phyloP scores from a whole-genome alignment of 1,284 basidiomycete species.

The Fomitopsis palustris region DNA sequence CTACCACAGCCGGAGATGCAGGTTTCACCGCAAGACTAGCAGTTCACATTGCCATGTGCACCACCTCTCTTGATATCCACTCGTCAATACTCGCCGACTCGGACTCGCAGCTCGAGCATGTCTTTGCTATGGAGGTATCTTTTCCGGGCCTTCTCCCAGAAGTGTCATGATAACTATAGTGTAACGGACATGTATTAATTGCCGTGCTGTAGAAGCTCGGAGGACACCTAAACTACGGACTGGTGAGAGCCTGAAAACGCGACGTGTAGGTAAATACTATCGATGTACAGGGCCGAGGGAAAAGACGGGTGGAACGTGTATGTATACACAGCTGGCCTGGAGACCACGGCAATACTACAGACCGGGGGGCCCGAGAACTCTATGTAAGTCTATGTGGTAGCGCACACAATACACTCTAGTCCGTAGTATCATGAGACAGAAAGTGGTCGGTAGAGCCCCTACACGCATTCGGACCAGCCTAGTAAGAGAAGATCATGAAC shows the following conservation, averaged over 20 bases:
- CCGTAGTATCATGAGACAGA: not conserved
- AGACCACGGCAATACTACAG: not conserved
- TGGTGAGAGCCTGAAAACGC: not conserved
- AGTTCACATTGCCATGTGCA: too few relatives aligned
- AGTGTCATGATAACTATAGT: not conserved
- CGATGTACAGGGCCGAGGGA: not conserved
- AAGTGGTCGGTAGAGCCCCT: not conserved
- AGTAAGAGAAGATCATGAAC: constrained; percentile 71
- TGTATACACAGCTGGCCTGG: not conserved
- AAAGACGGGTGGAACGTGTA: not conserved
- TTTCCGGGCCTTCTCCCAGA: not conserved
- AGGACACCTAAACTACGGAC: not conserved
- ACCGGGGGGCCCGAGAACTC: not conserved
- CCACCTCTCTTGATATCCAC: not conserved
- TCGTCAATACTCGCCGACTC: too few relatives aligned
- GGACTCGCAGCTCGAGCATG: too few relatives aligned
- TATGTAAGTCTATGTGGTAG: not conserved
- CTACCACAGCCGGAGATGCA: not conserved
- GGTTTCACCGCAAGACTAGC: not conserved
- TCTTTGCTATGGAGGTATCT: not conserved
- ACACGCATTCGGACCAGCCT: not conserved
- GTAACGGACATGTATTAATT: not conserved
- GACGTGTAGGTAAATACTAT: not conserved
- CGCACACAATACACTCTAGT: not conserved
- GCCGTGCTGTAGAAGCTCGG: not conserved